Percentiles rank a stretch among this genome's conserved stretches.
Conservation (phyloP, 257 asterid genomes). For the Primulina tabacum region DNA sequence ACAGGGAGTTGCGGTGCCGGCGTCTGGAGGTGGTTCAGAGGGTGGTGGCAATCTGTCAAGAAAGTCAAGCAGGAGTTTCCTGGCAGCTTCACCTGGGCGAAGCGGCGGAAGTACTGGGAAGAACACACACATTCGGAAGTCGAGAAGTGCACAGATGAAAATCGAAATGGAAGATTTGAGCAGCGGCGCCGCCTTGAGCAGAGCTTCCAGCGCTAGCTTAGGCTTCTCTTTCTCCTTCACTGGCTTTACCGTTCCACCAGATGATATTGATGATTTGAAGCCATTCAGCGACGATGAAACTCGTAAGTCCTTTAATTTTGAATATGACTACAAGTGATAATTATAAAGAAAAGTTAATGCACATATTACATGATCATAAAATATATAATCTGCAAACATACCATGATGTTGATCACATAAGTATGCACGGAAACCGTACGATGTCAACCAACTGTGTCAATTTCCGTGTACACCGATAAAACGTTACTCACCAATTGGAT, state of each 20-base stretch:
- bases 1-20: conserved; percentile 14
- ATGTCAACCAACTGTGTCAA: no score
- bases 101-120: conserved; percentile 40
- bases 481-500: no score
- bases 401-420: no score
- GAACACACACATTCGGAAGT: conserved; percentile 72
- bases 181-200: conserved; percentile 91
- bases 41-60: conserved; percentile 46
- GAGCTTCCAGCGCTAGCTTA: conserved; percentile 96
- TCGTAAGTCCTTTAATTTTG: conserved; percentile 38
- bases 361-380: no score
- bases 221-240: conserved; percentile 88
- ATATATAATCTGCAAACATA: no score
- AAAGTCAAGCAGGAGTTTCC: conserved; percentile 59
- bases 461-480: no score
- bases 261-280: conserved; percentile 54
- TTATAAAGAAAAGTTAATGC: no score
- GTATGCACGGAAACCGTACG: no score
- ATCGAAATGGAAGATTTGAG: conserved; percentile 74
- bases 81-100: conserved; percentile 61
- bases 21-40: conserved; percentile 20
- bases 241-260: conserved; percentile 82
- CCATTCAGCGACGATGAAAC: conserved; percentile 73
- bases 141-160: conserved; percentile 90
- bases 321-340: no score